Percentiles rank a stretch among this genome's conserved stretches.
Evolutionary conservation across 352 stramenopile genomes (phyloP).

Genomic region (Phytophthora macrochlamydospora): DNA sequence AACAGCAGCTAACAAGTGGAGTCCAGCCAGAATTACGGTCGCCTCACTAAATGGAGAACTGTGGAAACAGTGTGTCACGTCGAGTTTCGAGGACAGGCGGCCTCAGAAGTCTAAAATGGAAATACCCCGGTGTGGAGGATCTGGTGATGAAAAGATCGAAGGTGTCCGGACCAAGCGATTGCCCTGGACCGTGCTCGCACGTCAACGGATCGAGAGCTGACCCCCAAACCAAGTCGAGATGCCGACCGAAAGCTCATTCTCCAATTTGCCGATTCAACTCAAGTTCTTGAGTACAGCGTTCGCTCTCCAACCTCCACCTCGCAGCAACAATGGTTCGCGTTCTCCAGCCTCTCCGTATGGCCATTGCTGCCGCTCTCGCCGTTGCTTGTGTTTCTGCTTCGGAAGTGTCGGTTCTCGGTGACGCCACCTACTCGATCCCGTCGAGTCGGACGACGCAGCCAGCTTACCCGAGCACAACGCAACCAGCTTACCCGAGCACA

Average conservation of each 20-base stretch:
- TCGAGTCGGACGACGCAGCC: background rate
- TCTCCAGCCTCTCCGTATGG: constrained; percentile 26
- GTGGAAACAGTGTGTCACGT: constrained; percentile 25
- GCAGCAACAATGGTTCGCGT: constrained; percentile 29
- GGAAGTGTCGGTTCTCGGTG: constrained; percentile 41
- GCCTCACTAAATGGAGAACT: constrained; percentile 11
- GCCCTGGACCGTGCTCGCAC: constrained; percentile 3
- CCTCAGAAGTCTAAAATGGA: background rate
- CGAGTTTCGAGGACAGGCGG: constrained; percentile 28
- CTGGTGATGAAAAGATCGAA: constrained; percentile 10
- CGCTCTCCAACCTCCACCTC: constrained; percentile 6
- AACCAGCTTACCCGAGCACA: background rate
- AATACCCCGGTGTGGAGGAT: background rate
- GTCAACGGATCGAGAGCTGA: background rate
- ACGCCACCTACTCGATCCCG: constrained; percentile 44
- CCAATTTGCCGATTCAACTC: constrained; percentile 32
- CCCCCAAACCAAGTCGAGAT: constrained; percentile 1
- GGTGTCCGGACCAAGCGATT: constrained; percentile 2
- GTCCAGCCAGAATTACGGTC: constrained; percentile 6
- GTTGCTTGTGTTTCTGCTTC: constrained; percentile 20
- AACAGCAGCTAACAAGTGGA: constrained; percentile 2
- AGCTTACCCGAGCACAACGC: constrained; percentile 3
- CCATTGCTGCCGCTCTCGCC: constrained; percentile 20
- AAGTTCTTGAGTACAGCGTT: constrained; percentile 27
- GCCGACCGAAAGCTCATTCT: constrained; percentile 19